Evolutionary conservation across 2,329 filamentous ascomycete genomes (phyloP), one percentile per base, ranked within the genome.

Genomic region (Ophiostoma himal-ulmi): DNA sequence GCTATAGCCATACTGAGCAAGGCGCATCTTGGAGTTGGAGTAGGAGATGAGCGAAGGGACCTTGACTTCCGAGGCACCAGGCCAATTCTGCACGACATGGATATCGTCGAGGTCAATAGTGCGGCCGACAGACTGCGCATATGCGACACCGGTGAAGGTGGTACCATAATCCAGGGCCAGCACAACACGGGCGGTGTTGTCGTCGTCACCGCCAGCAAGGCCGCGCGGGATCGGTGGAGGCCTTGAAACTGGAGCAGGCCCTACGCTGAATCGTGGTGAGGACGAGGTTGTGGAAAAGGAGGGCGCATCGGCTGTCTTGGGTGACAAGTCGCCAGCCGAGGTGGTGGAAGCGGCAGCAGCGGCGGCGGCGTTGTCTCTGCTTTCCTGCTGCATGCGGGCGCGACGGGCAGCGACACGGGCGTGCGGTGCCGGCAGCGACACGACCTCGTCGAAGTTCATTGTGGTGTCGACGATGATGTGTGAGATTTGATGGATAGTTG

Each of bases 91-190:
- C 10, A 73, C 71, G 3, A 72, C 69, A 13, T 71, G 57, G 37
- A 74, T 71, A 26, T 73, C 68, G 41, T 74, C 65, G 11, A 71
- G 37, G 26, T 71, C 69, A 39, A 69, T 70, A 5, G 64, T 6
- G 7, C 57, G 36, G 36, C 67, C 69, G 26, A 44, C 52, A 39
- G 69, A 72, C 36, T 64, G 67, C 5, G 67, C 71, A 62, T 72
- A 73, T 1, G 71, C 72, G 10, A 72, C 70, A 14, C 72, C 73
- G 2, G 73, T 74, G 30, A 71, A 73, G 8, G 73, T 74, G 6
- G 73, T 74, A 14, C 73, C 73, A 39, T 74, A 74, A 39, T 74
- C 73, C 5, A 74, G 22, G 7, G 70, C 70, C 10, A 74, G 30
- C 7, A 75, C 67, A 10, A 75, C 68, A 14, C 73, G 70, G 1